Evolutionary conservation across 2,329 filamentous ascomycete species (phyloP), one percentile per base, ranked within the genome.

Genomic region (Claviceps arundinis): DNA sequence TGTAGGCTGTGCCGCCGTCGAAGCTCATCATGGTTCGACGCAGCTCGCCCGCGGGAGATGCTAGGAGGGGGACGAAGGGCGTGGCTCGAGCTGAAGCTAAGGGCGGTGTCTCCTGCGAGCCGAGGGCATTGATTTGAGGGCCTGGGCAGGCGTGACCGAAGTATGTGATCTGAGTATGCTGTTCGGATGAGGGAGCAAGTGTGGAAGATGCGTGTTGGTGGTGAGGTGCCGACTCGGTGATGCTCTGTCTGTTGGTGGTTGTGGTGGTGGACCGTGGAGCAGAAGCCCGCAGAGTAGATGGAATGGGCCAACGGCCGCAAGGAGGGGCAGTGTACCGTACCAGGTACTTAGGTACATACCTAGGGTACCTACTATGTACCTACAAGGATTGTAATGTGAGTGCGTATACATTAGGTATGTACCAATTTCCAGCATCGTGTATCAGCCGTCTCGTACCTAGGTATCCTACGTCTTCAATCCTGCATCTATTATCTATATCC

Each of bases 1-100:
- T 81, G 68, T 89, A 89, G 55, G 82, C 80, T 58, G 81, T 83
- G 62, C 80, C 80, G 57, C 75, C 74, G 61, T 80, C 78, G 70
- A 82, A 82, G 65, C 76, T 78, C 78, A 80, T 80, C 62, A 65
- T 67, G 19, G 53, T 56, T 61, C 3, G 57, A 55, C 48, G 37
- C 9, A 50, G 51, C 43, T 46, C 42, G 51, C 37, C 41, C 14
- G 37, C 30, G 9, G 49, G 34, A 44, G n/a, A 9, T n/a, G 37
- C 14, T 16, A 14, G 40, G 37, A 37, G 47, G 11, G 6, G 30
- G 7, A 16, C 4, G 47, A 30, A 2, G 22, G 30, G n/a, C 5
- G n/a, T 17, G 37, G 37, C 16, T 38, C 22, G 14, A 37, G 11
- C 17, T 30, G 19, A 8, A 34, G 17, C 17, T 30, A 30, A 8